Conservation (phyloP, 2,329 filamentous ascomycete species). For the Phyllosticta citriasiana region DNA sequence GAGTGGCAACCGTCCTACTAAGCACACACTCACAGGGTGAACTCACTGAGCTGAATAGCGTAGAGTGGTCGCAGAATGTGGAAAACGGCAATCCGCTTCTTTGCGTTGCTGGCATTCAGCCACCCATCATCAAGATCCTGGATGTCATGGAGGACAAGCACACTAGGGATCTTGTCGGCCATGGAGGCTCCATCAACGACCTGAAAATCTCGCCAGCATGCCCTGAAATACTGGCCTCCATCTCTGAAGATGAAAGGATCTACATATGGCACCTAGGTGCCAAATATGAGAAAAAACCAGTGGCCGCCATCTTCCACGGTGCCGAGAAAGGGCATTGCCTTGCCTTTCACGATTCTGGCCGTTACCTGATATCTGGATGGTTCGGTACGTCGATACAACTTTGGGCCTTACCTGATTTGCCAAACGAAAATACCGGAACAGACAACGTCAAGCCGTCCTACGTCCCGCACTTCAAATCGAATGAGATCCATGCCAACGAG, state of each 20-base stretch:
- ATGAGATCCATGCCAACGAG: constrained; percentile 63
- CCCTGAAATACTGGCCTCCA: constrained; percentile 62
- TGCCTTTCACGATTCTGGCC: constrained; percentile 60
- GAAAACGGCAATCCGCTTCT: constrained; percentile 54
- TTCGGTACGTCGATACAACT: constrained; percentile 66
- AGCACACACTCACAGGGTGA: constrained; percentile 20
- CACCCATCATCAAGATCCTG: constrained; percentile 62
- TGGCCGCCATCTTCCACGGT: constrained; percentile 60
- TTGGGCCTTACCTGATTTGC: constrained; percentile 48
- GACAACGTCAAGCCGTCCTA: constrained; percentile 53
- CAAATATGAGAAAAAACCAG: constrained; percentile 54
- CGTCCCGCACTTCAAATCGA: constrained; percentile 71
- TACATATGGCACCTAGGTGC: constrained; percentile 66
- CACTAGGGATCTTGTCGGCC: constrained; percentile 44
- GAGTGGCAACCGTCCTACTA: constrained; percentile 29
- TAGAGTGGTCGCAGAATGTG: constrained; percentile 61
- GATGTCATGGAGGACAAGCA: constrained; percentile 52
- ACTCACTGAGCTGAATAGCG: constrained; percentile 46
- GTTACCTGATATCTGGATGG: constrained; percentile 64
- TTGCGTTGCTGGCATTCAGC: constrained; percentile 54
- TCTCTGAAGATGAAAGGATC: constrained; percentile 62
- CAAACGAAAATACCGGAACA: constrained; percentile 42
- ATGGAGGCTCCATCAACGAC: constrained; percentile 61
- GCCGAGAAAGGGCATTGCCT: constrained; percentile 51
- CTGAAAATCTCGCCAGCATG: constrained; percentile 59